These are phyloP conservation scores for Asterionellopsis glacialis DNA, from an alignment of 108 stramenopile species.

Conservation along the genomic window DNA sequence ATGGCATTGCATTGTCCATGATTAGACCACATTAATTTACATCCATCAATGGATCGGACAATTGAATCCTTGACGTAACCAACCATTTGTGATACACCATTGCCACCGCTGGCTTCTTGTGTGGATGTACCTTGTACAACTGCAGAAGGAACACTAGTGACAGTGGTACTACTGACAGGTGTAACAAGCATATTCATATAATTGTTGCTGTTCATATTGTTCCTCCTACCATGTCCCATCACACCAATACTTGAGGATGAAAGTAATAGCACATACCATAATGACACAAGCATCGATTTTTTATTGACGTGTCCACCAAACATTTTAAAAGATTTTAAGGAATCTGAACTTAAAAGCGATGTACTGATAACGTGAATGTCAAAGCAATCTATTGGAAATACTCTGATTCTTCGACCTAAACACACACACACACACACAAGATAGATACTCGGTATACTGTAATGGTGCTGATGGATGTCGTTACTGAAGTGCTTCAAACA, in stretches of 20 bases:
- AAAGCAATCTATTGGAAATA: too few relatives aligned
- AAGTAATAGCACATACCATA: conserved; percentile 16
- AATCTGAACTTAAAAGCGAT: too few relatives aligned
- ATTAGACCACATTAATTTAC: conserved; percentile 49
- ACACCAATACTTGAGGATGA: neutral
- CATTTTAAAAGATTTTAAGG: too few relatives aligned
- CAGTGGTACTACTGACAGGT: neutral
- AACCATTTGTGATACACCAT: conserved; percentile 44
- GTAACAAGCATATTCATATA: neutral
- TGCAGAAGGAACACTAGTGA: neutral
- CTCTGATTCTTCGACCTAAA: too few relatives aligned
- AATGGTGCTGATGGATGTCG: too few relatives aligned
- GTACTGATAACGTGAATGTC: too few relatives aligned
- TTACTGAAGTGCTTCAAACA: too few relatives aligned
- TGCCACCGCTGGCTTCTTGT: conserved; percentile 6
- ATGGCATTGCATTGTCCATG: conserved; percentile 71
- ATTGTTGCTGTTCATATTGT: too few relatives aligned
- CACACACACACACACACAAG: too few relatives aligned
- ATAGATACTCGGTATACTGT: too few relatives aligned
- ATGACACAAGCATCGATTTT: too few relatives aligned
- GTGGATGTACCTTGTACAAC: neutral
- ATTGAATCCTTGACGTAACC: conserved; percentile 67
- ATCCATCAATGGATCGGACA: conserved; percentile 53
- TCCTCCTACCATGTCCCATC: neutral
- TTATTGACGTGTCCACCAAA: too few relatives aligned